Percentiles rank a stretch among this genome's conserved stretches.
Evolutionary conservation across 2,329 filamentous ascomycete genomes (phyloP).

Genomic region (Sclerotinia trifoliorum): DNA sequence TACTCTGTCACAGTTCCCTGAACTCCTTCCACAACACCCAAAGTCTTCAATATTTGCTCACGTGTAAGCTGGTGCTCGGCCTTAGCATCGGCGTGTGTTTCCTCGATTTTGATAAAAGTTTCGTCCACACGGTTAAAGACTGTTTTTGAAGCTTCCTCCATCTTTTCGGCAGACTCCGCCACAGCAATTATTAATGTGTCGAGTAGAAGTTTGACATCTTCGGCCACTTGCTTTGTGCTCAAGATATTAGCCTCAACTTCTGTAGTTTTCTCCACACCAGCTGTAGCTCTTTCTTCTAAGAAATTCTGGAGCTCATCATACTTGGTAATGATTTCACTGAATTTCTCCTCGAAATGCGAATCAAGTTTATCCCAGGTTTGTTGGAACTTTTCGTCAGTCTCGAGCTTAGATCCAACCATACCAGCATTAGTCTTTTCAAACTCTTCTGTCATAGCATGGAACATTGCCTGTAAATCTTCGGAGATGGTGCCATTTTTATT

Average conservation of each 20-base stretch:
- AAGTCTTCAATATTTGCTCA: slow-evolving; percentile 73
- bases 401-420: slow-evolving; percentile 78
- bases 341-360: slow-evolving; percentile 60
- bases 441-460: slow-evolving; percentile 74
- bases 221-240: slow-evolving; percentile 74
- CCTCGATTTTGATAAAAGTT: slow-evolving; percentile 71
- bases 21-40: slow-evolving; percentile 70
- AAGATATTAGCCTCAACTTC: slow-evolving; percentile 72
- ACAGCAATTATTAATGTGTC: slow-evolving; percentile 81
- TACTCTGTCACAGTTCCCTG: slow-evolving; percentile 78
- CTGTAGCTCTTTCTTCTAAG: slow-evolving; percentile 70
- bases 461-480: slow-evolving; percentile 68
- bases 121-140: slow-evolving; percentile 83
- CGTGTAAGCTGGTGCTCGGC: slow-evolving; percentile 80
- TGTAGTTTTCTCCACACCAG: slow-evolving; percentile 69
- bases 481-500: slow-evolving; percentile 56
- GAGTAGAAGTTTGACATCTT: slow-evolving; percentile 83
- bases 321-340: slow-evolving; percentile 77
- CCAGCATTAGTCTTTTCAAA: slow-evolving; percentile 83
- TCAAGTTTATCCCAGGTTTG: slow-evolving; percentile 54
- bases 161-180: slow-evolving; percentile 79
- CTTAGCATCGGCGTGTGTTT: slow-evolving; percentile 70
- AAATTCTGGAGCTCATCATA: slow-evolving; percentile 81
- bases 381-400: slow-evolving; percentile 75
- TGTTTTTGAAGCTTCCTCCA: slow-evolving; percentile 82